Percentiles rank a stretch among this genome's conserved stretches.
Evolutionary conservation across 2,329 filamentous ascomycete genomes (phyloP).

Genomic region (Sporothrix schenckii): DNA sequence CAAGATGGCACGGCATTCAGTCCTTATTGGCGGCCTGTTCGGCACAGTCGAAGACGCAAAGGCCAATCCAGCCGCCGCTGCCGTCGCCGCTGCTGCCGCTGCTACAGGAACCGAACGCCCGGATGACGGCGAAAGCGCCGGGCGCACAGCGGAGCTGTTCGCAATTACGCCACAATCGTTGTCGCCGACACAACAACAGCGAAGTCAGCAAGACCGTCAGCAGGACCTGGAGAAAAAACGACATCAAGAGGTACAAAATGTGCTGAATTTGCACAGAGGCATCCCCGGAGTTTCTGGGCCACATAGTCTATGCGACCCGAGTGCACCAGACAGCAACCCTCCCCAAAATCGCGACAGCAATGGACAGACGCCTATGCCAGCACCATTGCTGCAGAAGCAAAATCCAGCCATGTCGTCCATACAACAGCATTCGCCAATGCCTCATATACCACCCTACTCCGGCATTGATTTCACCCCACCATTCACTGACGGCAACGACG

Average conservation of each 20-base stretch:
- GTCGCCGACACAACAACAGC: background rate
- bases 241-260: conserved; percentile 23
- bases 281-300: conserved; percentile 7
- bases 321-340: background rate
- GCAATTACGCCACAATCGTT: background rate
- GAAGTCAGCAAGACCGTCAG: background rate
- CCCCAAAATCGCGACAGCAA: background rate
- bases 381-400: background rate
- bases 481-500: conserved; percentile 27
- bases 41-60: conserved; percentile 37
- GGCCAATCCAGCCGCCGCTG: background rate
- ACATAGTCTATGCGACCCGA: background rate
- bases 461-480: conserved; percentile 29
- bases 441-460: conserved; percentile 23
- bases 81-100: background rate
- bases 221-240: background rate
- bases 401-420: background rate
- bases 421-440: background rate
- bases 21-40: conserved; percentile 38
- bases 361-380: background rate
- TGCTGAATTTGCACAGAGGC: conserved; percentile 1
- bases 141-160: background rate
- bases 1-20: conserved; percentile 38
- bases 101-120: background rate
- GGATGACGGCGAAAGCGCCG: background rate